A percentile compares a stretch with the other conserved stretches of the same genome.
Evolutionary conservation across 495 filamentous ascomycete genomes (phyloP).

Genomic region (Opeltia flavorubescens): DNA sequence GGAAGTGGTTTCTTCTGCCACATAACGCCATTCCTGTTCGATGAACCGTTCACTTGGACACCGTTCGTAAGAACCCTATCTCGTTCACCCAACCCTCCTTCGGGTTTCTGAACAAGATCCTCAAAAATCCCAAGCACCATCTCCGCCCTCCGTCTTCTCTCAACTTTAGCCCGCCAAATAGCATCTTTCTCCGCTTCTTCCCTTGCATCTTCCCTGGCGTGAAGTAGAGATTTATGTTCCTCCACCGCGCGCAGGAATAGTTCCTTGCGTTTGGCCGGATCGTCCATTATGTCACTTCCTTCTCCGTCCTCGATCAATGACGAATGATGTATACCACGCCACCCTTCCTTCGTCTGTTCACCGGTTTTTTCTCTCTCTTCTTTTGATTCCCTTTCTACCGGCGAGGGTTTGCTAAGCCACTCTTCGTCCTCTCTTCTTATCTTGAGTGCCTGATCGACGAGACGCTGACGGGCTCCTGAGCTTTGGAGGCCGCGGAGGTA

Average conservation of each 20-base stretch:
- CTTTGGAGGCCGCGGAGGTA: slow-evolving; percentile 66
- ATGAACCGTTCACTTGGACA: neutral
- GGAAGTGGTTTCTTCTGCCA: slow-evolving; percentile 19
- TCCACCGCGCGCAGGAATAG: slow-evolving; percentile 29
- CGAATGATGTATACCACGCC: too few relatives aligned
- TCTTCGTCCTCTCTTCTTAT: slow-evolving; percentile 33
- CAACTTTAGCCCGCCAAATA: slow-evolving; percentile 24
- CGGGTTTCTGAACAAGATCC: too few relatives aligned
- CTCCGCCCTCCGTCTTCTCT: slow-evolving; percentile 33
- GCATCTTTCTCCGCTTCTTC: slow-evolving; percentile 24
- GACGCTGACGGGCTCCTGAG: slow-evolving; percentile 39
- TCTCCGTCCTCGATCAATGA: slow-evolving; percentile 4
- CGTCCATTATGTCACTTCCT: slow-evolving; percentile 29
- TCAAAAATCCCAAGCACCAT: slow-evolving; percentile 25
- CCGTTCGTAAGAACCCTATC: neutral
- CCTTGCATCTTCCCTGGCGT: slow-evolving; percentile 1
- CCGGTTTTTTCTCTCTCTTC: neutral
- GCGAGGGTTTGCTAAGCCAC: slow-evolving; percentile 11
- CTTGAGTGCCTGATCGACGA: slow-evolving; percentile 47
- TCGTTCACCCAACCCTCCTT: neutral
- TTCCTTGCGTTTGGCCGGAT: neutral
- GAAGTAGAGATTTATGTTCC: neutral
- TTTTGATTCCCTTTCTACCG: slow-evolving; percentile 30
- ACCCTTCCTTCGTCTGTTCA: slow-evolving; percentile 15
- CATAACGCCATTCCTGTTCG: neutral